Evolutionary conservation across 768 basidiomycete species (phyloP).

Genomic region (Serendipita sp.): DNA sequence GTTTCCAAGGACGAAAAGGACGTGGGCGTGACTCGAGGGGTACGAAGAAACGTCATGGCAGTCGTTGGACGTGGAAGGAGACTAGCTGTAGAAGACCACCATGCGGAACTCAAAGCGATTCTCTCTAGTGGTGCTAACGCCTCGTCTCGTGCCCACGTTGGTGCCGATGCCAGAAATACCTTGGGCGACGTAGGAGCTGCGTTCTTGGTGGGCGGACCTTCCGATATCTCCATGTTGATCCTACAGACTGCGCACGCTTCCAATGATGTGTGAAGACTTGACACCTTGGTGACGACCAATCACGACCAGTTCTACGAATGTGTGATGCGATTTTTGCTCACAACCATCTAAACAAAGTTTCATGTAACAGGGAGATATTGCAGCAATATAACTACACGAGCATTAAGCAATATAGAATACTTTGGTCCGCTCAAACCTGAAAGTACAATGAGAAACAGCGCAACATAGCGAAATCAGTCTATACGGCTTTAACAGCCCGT

Average conservation of each 20-base stretch:
- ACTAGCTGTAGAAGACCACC: slow-evolving; percentile 43
- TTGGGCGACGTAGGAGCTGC: slow-evolving; percentile 27
- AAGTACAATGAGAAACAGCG: neutral
- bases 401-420: neutral
- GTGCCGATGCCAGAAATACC: slow-evolving; percentile 25
- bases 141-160: slow-evolving; percentile 15
- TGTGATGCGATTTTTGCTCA: neutral
- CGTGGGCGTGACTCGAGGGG: slow-evolving; percentile 11
- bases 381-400: neutral
- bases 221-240: neutral
- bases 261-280: neutral
- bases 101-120: slow-evolving; percentile 34
- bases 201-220: slow-evolving; percentile 18
- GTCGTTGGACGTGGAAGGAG: slow-evolving; percentile 60
- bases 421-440: neutral
- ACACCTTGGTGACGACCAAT: neutral
- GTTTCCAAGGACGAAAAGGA: slow-evolving; percentile 18
- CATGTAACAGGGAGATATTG: neutral
- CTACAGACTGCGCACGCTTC: slow-evolving; percentile 6
- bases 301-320: neutral
- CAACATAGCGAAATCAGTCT: neutral
- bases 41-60: slow-evolving; percentile 38
- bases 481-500: neutral
- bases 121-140: slow-evolving; percentile 16
- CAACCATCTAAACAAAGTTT: no score